Evolutionary conservation across 225 moss, liverwort and hornwort species (phyloP).

Genomic region (Rhytidiadelphus loreus): DNA sequence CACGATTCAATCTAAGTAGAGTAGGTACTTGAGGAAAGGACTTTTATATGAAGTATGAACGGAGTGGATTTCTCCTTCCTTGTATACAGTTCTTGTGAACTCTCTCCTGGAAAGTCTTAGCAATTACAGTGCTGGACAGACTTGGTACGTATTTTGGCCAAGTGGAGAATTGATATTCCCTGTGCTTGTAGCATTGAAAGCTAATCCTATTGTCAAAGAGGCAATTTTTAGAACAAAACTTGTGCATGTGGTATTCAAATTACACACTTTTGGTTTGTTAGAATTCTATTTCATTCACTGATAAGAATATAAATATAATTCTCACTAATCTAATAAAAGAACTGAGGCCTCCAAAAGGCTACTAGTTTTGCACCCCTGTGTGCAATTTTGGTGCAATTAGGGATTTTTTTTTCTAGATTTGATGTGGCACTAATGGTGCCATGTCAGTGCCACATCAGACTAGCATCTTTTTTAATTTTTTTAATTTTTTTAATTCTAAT

Average conservation of each 20-base stretch:
- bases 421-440: too few species aligned
- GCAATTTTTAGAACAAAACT: background rate
- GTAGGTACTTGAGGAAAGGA: background rate
- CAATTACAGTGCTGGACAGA: background rate
- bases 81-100: background rate
- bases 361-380: too few species aligned
- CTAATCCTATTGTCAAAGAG: too few species aligned
- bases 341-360: too few species aligned
- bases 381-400: too few species aligned
- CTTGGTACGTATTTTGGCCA: background rate
- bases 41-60: background rate
- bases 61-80: background rate
- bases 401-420: too few species aligned
- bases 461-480: too few species aligned
- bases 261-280: background rate
- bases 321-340: background rate
- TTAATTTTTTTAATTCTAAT: too few species aligned
- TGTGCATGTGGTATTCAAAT: background rate
- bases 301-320: background rate
- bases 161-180: background rate
- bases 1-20: background rate
- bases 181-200: background rate
- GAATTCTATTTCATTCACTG: background rate
- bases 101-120: background rate
- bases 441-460: too few species aligned